phyloP scores from a whole-genome alignment of 1,284 basidiomycete species.

The Moesziomyces sp. region DNA sequence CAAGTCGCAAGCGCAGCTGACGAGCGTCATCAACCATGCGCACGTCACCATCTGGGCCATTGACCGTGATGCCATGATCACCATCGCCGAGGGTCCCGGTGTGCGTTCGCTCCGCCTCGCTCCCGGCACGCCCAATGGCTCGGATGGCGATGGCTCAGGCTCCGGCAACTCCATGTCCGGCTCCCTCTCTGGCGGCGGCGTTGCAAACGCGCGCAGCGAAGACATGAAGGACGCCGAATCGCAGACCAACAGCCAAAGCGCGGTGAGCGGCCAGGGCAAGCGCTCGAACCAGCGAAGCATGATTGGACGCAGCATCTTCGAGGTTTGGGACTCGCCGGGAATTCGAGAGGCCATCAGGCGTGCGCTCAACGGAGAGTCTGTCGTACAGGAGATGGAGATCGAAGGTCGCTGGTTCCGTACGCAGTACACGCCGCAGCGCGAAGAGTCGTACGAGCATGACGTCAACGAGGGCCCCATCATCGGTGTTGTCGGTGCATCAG shows the following conservation, averaged over 20 bases:
- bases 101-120: slow-evolving; percentile 59
- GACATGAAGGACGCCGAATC: slow-evolving; percentile 43
- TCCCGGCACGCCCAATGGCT: slow-evolving; percentile 56
- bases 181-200: slow-evolving; percentile 23
- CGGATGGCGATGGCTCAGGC: slow-evolving; percentile 43
- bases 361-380: slow-evolving; percentile 55
- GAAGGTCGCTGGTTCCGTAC: slow-evolving; percentile 64
- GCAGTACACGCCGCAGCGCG: slow-evolving; percentile 58
- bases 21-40: slow-evolving; percentile 63
- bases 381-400: slow-evolving; percentile 63
- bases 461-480: slow-evolving; percentile 52
- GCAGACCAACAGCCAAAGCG: slow-evolving; percentile 52
- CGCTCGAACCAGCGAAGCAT: slow-evolving; percentile 41
- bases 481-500: slow-evolving; percentile 68
- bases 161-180: slow-evolving; percentile 42
- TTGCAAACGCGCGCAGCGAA: slow-evolving; percentile 26
- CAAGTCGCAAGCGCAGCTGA: slow-evolving; percentile 58
- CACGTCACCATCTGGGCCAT: slow-evolving; percentile 64
- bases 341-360: slow-evolving; percentile 54
- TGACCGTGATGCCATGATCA: slow-evolving; percentile 56
- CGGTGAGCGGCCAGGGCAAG: slow-evolving; percentile 40
- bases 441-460: slow-evolving; percentile 44
- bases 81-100: slow-evolving; percentile 61
- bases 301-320: slow-evolving; percentile 58
- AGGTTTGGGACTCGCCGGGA: slow-evolving; percentile 56